Evolutionary conservation across 768 basidiomycete genomes (phyloP).

Genomic region (Lentinula raphanica): DNA sequence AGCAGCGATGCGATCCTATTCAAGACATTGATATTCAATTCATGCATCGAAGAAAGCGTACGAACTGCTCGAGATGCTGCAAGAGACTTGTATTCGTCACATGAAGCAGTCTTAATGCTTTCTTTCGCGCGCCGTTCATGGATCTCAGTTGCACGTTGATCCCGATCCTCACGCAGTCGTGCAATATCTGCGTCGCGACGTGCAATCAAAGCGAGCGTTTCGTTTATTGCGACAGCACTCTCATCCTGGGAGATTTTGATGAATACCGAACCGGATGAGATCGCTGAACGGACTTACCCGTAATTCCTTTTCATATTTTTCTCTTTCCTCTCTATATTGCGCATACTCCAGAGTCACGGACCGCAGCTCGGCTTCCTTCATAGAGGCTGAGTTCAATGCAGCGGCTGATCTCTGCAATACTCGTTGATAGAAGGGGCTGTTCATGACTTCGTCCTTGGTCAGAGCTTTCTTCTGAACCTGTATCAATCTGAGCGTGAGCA

Average conservation of each 20-base stretch:
- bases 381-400: neutral
- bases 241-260: conserved; percentile 22
- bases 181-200: conserved; percentile 65
- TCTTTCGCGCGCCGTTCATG: conserved; percentile 67
- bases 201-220: conserved; percentile 52
- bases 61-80: conserved; percentile 56
- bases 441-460: neutral
- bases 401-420: neutral
- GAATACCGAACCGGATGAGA: conserved; percentile 8
- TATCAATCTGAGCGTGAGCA: neutral
- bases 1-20: conserved; percentile 66
- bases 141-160: conserved; percentile 60
- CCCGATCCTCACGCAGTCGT: conserved; percentile 68
- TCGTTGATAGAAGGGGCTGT: conserved; percentile 4
- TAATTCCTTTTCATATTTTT: conserved; percentile 1
- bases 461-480: neutral
- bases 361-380: conserved; percentile 35
- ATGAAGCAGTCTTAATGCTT: conserved; percentile 46
- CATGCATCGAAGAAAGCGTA: conserved; percentile 12
- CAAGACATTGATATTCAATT: neutral
- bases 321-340: neutral
- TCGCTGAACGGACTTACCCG: conserved; percentile 12
- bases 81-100: conserved; percentile 61
- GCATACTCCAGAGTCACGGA: conserved; percentile 16
- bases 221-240: conserved; percentile 50